Percentiles rank a stretch among this genome's conserved stretches.
Evolutionary conservation across 352 stramenopile genomes (phyloP).

Genomic region (Pythium monospermum): DNA sequence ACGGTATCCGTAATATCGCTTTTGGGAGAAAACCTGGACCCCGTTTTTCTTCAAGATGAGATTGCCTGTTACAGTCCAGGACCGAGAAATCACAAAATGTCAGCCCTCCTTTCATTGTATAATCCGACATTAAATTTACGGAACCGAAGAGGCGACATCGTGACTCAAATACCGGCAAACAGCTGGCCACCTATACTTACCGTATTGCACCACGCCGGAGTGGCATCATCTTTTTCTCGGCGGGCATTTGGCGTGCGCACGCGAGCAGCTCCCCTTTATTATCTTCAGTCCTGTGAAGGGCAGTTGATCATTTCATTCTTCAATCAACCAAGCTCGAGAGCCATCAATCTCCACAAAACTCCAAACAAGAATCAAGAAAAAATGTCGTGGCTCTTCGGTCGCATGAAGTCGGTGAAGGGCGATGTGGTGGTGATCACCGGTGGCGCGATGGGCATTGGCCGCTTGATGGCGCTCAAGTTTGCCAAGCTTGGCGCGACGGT

Average conservation of each 20-base stretch:
- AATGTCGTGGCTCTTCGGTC: slow-evolving; percentile 17
- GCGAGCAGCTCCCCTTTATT: not conserved
- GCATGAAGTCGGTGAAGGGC: slow-evolving; percentile 17
- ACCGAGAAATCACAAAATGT: too few species aligned
- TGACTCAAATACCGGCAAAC: too few species aligned
- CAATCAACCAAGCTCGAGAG: too few species aligned
- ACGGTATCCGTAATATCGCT: not conserved
- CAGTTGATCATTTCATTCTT: not conserved
- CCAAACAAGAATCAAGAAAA: too few species aligned
- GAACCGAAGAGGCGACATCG: too few species aligned
- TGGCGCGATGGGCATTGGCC: slow-evolving; percentile 29
- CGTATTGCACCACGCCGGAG: not conserved
- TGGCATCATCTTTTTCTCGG: slow-evolving; percentile 3
- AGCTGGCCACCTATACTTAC: too few species aligned
- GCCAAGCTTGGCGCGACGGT: slow-evolving; percentile 31
- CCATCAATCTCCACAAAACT: too few species aligned
- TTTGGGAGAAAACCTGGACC: too few species aligned
- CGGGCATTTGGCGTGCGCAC: not conserved
- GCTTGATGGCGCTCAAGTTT: slow-evolving; percentile 34
- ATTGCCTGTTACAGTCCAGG: too few species aligned
- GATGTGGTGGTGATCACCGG: slow-evolving; percentile 30
- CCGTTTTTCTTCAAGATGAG: too few species aligned
- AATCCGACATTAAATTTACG: too few species aligned
- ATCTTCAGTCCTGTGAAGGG: not conserved
- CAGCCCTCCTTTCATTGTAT: too few species aligned